Percentiles rank a stretch among this genome's conserved stretches.
phyloP scores from a whole-genome alignment of 345 rosid genomes.

The Eucalyptus pauciflora region DNA sequence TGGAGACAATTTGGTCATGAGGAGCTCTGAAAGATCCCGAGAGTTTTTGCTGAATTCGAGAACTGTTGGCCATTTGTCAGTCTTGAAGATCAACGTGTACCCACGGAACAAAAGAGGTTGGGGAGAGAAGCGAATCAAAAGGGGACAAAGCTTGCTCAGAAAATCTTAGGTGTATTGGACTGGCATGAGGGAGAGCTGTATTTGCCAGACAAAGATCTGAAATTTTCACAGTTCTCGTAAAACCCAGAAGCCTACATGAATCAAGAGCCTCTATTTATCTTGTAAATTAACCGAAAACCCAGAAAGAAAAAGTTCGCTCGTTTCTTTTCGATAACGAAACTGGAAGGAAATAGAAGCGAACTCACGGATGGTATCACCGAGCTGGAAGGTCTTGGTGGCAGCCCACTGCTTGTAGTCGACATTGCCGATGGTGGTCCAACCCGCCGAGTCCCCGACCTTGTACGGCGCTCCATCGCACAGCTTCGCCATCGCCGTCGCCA shows the following conservation, averaged over 20 bases:
- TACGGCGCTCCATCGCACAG: conserved; percentile 36
- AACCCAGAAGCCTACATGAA: background rate
- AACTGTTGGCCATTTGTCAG: background rate
- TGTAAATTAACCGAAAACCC: background rate
- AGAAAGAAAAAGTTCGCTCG: background rate
- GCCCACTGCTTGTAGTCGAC: conserved; percentile 83
- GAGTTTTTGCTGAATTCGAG: background rate
- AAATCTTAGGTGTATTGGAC: background rate
- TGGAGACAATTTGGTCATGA: background rate
- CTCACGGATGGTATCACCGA: conserved; percentile 72
- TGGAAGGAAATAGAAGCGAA: background rate
- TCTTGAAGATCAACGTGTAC: background rate
- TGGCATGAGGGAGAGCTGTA: background rate
- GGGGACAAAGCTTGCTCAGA: background rate
- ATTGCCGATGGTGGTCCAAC: conserved; percentile 91
- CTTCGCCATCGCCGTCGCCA: conserved; percentile 3
- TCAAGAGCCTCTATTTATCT: background rate
- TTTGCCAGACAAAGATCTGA: background rate
- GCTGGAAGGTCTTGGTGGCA: conserved; percentile 53
- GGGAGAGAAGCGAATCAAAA: background rate
- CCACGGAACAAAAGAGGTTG: background rate
- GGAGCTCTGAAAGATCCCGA: background rate
- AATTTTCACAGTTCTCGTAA: background rate
- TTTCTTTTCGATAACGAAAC: background rate
- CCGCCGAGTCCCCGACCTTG: conserved; percentile 85